Evolutionary conservation across 306 rosid genomes (phyloP).

Genomic region (Pyrus bretschneideri): DNA sequence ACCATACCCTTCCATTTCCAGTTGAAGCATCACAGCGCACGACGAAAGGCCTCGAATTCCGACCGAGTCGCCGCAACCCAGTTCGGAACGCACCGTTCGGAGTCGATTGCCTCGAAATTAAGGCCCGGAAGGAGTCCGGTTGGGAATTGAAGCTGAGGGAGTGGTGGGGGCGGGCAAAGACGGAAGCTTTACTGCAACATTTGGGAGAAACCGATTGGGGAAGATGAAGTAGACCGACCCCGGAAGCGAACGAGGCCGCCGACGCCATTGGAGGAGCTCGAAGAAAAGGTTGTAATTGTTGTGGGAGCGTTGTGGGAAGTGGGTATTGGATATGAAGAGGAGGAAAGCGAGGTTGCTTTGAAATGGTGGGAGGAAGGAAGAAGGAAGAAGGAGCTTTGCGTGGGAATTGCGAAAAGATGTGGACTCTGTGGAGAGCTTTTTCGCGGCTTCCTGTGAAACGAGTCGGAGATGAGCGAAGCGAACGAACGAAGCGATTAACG

Average conservation of each 20-base stretch:
- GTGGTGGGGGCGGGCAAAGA: conserved; percentile 29
- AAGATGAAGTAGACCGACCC: conserved; percentile 22
- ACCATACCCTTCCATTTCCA: conserved; percentile 86
- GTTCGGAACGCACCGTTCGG: conserved; percentile 31
- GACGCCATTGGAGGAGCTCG: conserved; percentile 39
- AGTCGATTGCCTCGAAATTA: conserved; percentile 26
- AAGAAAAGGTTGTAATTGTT: not conserved
- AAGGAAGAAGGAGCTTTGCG: conserved; percentile 10
- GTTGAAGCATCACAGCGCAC: conserved; percentile 55
- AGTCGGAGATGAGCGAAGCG: not conserved
- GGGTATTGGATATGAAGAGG: not conserved
- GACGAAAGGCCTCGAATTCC: conserved; percentile 27
- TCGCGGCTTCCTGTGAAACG: not conserved
- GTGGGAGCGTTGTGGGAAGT: not conserved
- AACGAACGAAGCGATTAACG: no score
- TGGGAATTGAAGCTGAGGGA: conserved; percentile 27
- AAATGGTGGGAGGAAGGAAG: not conserved
- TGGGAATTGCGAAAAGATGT: conserved; percentile 20
- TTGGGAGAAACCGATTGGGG: conserved; percentile 37
- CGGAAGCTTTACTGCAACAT: conserved; percentile 24
- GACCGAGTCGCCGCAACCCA: conserved; percentile 26
- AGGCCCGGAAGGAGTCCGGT: conserved; percentile 27
- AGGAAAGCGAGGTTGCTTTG: not conserved
- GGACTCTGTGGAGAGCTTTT: not conserved
- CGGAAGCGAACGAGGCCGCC: conserved; percentile 35